Percentiles rank a stretch among this genome's conserved stretches.
These are phyloP conservation scores for Sclerotinia subarctica DNA, from an alignment of 2,329 filamentous ascomycete species.

Conservation along the genomic window DNA sequence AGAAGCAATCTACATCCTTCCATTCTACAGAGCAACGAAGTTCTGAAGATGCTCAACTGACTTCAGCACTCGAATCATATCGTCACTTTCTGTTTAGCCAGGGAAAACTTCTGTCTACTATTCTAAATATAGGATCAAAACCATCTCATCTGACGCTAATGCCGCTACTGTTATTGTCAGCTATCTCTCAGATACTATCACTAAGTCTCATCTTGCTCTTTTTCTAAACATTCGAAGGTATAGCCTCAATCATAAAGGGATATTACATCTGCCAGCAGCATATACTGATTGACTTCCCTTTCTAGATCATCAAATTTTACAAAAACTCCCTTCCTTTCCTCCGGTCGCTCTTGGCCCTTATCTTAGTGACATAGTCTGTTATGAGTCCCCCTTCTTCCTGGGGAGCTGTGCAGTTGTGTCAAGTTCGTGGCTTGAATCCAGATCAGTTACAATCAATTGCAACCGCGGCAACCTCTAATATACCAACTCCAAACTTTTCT, in stretches of 20 bases:
- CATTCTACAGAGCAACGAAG: neutral
- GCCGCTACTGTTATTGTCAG: neutral
- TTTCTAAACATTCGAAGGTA: neutral
- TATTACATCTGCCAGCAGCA: neutral
- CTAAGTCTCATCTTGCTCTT: neutral
- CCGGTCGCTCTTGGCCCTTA: neutral
- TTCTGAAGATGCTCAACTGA: no score
- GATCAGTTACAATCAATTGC: neutral
- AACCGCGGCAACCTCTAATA: neutral
- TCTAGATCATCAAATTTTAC: neutral
- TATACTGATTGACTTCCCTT: neutral
- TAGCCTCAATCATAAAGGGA: neutral
- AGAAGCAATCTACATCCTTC: neutral
- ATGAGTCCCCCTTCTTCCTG: neutral
- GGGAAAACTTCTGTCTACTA: neutral
- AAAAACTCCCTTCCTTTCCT: neutral
- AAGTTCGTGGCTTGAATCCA: neutral
- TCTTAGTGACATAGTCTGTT: neutral
- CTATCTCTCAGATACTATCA: no score
- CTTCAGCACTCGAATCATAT: neutral
- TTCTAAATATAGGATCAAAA: neutral
- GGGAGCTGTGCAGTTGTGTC: no score
- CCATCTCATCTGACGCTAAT: neutral
- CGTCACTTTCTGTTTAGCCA: neutral
- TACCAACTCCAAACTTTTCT: neutral